phyloP scores from a whole-genome alignment of 768 basidiomycete species.

The Chalciporus pseudorubinellus region DNA sequence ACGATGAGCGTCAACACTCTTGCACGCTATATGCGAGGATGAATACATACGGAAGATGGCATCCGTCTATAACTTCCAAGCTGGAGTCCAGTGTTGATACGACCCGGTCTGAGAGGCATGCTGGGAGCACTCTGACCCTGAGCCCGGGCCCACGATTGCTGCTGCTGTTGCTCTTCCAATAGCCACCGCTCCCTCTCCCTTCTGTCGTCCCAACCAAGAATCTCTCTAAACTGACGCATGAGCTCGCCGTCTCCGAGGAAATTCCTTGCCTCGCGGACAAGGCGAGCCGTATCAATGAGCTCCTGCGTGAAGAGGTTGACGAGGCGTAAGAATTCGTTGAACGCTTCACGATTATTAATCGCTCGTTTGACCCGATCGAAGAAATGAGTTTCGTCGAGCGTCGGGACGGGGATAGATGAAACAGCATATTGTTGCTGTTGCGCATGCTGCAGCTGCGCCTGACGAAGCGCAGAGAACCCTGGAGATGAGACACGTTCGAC shows the following conservation, averaged over 20 bases:
- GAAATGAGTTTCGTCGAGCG: constrained; percentile 69
- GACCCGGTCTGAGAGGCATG: constrained; percentile 46
- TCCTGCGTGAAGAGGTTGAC: constrained; percentile 95
- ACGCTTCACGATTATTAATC: constrained; percentile 70
- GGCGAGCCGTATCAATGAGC: constrained; percentile 80
- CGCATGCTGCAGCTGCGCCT: constrained; percentile 23
- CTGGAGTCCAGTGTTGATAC: constrained; percentile 65
- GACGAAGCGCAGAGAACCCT: constrained; percentile 19
- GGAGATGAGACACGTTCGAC: constrained; percentile 26
- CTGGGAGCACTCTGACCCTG: constrained; percentile 38
- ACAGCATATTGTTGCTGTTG: constrained; percentile 22
- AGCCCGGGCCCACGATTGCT: constrained; percentile 52
- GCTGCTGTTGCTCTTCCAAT: constrained; percentile 43
- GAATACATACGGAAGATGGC: constrained; percentile 66
- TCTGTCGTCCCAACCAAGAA: constrained; percentile 84
- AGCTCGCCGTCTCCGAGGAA: constrained; percentile 80
- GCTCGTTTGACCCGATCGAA: constrained; percentile 86
- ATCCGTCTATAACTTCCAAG: constrained; percentile 91
- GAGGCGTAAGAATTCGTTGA: constrained; percentile 93
- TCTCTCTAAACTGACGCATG: constrained; percentile 76
- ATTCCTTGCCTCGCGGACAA: constrained; percentile 76
- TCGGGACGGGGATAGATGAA: constrained; percentile 16
- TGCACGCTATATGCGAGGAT: not conserved
- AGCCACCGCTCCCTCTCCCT: constrained; percentile 56
- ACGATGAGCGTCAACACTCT: constrained; percentile 1